These are phyloP conservation scores for Bocquillonia castaneifolia DNA, from an alignment of 441 rosid species.

Conservation along the genomic window DNA sequence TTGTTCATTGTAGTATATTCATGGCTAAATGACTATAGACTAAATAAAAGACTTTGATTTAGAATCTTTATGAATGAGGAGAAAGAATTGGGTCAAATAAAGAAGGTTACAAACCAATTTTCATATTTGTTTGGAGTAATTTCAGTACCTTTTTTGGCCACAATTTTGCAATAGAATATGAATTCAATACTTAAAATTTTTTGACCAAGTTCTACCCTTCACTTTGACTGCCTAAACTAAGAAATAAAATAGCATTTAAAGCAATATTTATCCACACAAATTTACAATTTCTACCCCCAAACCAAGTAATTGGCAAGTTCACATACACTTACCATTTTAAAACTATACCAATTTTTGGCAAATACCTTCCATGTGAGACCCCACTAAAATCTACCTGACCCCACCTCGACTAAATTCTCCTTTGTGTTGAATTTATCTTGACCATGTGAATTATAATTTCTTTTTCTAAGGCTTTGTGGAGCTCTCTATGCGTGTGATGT, in stretches of 20 bases:
- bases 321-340: constrained; percentile 13
- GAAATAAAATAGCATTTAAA: neutral
- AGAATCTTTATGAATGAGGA: constrained; percentile 9
- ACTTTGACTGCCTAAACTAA: constrained; percentile 7
- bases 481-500: neutral
- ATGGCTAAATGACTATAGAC: neutral
- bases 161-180: neutral
- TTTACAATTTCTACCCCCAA: neutral
- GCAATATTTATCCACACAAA: neutral
- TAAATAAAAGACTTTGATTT: neutral
- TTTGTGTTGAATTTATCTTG: no score
- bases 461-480: neutral
- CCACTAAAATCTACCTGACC: neutral
- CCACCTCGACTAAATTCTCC: neutral
- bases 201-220: neutral
- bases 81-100: neutral
- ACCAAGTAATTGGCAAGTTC: constrained; percentile 9
- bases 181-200: neutral
- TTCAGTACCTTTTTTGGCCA: neutral
- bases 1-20: no score
- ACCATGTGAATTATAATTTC: neutral
- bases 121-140: constrained; percentile 5
- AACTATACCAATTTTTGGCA: neutral
- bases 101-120: neutral
- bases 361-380: neutral